phyloP scores from a whole-genome alignment of 495 filamentous ascomycete species.

The Trichocladium uniseriatum region DNA sequence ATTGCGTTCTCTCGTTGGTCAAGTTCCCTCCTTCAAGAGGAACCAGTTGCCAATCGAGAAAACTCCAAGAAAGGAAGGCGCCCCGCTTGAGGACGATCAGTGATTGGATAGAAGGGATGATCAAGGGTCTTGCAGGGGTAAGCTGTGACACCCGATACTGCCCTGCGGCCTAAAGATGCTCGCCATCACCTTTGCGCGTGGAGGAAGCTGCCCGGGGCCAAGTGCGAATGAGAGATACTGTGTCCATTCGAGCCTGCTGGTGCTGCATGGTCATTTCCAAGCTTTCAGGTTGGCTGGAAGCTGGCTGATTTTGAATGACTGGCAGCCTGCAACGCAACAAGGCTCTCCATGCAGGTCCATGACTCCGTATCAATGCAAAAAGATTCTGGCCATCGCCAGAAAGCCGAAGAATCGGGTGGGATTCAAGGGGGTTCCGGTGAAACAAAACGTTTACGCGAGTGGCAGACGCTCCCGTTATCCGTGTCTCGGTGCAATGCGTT shows the following conservation, averaged over 20 bases:
- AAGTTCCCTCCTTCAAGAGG: too few species aligned
- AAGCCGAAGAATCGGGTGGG: neutral
- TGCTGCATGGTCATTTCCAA: too few species aligned
- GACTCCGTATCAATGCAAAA: too few species aligned
- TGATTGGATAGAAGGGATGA: slow-evolving; percentile 15
- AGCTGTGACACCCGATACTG: neutral
- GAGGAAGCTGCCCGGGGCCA: too few species aligned
- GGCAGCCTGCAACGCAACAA: neutral
- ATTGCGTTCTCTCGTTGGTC: too few species aligned
- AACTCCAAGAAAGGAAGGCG: slow-evolving; percentile 17
- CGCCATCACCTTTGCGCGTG: too few species aligned
- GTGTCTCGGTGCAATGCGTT: slow-evolving; percentile 12
- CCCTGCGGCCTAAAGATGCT: too few species aligned
- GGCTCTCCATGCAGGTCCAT: neutral
- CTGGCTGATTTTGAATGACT: too few species aligned
- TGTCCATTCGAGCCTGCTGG: too few species aligned
- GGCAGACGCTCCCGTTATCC: neutral
- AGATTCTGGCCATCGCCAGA: too few species aligned
- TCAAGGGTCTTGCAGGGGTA: slow-evolving; percentile 12
- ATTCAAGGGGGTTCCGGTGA: neutral
- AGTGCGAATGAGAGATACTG: too few species aligned
- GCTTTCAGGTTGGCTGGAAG: too few species aligned
- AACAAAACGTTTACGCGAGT: neutral
- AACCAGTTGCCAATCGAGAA: neutral
- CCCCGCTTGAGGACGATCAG: neutral